These are phyloP conservation scores for Rhizoclosmatium hyalinum DNA, from an alignment of 371 early-diverging fungal genomes.

Conservation along the genomic window DNA sequence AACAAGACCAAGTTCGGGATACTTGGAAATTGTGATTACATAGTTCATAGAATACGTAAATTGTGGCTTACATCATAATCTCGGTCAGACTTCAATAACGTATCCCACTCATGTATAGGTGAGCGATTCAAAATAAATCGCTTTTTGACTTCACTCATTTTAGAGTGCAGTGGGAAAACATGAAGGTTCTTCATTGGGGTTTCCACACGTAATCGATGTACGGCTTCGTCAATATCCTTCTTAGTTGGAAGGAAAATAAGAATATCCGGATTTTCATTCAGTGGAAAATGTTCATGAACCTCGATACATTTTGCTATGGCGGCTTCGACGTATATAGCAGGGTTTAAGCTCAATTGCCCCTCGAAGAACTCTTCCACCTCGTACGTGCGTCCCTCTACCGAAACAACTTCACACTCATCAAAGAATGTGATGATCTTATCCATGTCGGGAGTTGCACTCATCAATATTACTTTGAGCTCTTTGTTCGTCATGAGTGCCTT, in stretches of 20 bases:
- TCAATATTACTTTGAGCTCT: constrained; percentile 29
- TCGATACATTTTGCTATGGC: constrained; percentile 11
- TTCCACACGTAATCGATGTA: background rate
- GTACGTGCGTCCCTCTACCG: constrained; percentile 29
- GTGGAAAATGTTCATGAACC: constrained; percentile 14
- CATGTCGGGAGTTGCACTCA: constrained; percentile 32
- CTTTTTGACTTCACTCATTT: constrained; percentile 25
- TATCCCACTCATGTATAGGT: constrained; percentile 18
- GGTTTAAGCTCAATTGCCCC: constrained; percentile 3
- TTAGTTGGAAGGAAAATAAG: constrained; percentile 32
- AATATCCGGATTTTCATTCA: constrained; percentile 28
- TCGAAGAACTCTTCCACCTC: constrained; percentile 24
- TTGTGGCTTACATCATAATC: background rate
- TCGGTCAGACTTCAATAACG: background rate
- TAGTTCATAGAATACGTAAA: background rate
- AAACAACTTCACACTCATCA: constrained; percentile 23
- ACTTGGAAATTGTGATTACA: background rate
- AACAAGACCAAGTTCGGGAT: background rate
- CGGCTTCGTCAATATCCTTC: constrained; percentile 12
- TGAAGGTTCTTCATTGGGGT: constrained; percentile 10
- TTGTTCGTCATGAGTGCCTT: constrained; percentile 29
- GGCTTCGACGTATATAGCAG: background rate
- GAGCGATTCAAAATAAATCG: constrained; percentile 26
- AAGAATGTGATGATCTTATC: constrained; percentile 26
- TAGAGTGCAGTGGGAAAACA: constrained; percentile 29